phyloP scores from a whole-genome alignment of 805 yeast species.

The Wickerhamiella occidentalis region DNA sequence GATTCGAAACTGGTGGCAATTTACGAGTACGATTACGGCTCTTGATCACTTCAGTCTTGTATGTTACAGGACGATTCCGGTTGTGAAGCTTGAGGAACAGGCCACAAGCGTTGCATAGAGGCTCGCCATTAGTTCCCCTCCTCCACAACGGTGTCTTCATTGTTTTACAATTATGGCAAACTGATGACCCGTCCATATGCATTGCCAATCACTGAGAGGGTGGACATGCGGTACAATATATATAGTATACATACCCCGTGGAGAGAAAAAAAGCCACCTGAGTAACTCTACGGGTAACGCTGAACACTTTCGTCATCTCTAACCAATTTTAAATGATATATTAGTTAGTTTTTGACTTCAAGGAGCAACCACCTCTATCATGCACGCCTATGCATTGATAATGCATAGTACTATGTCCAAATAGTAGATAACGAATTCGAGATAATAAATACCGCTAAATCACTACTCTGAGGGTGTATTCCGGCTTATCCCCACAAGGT shows the following conservation, averaged over 20 bases:
- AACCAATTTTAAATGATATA: too few species aligned
- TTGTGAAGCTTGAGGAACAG: conserved; percentile 85
- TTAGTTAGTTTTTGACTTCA: too few species aligned
- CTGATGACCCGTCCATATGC: conserved; percentile 17
- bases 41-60: conserved; percentile 86
- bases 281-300: too few species aligned
- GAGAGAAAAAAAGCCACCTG: not conserved
- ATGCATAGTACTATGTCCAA: not conserved
- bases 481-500: too few species aligned
- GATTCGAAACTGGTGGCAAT: not conserved
- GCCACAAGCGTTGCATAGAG: conserved; percentile 94
- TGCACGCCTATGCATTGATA: not conserved
- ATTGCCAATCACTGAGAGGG: not conserved
- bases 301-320: too few species aligned
- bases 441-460: too few species aligned
- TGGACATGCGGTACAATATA: not conserved
- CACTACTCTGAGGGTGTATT: not conserved
- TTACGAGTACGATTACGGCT: conserved; percentile 57
- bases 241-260: too few species aligned
- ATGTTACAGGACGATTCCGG: conserved; percentile 81
- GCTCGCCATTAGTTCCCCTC: conserved; percentile 81
- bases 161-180: conserved; percentile 80
- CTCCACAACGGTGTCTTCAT: conserved; percentile 93
- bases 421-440: not conserved
- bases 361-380: not conserved